Conservation (phyloP, 2,329 filamentous ascomycete genomes). For the Fusarium keratoplasticum region DNA sequence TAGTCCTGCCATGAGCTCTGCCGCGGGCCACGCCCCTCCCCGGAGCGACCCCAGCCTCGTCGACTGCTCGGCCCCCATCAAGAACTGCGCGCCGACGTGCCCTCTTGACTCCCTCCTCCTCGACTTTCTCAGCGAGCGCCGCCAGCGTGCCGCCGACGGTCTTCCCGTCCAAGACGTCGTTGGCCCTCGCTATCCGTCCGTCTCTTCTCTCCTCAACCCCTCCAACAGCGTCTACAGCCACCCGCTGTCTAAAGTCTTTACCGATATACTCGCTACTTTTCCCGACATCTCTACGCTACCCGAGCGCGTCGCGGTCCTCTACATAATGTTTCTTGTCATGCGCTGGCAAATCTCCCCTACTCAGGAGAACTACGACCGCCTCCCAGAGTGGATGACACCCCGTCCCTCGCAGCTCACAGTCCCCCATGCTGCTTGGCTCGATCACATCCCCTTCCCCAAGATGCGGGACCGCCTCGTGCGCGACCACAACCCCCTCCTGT, state of each 20-base stretch:
- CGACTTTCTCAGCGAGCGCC: constrained; percentile 79
- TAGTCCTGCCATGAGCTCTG: constrained; percentile 36
- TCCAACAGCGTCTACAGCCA: constrained; percentile 72
- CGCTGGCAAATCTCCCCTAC: constrained; percentile 87
- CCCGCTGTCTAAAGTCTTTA: constrained; percentile 85
- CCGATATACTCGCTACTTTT: constrained; percentile 86
- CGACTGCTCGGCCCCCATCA: constrained; percentile 55
- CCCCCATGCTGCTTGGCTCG: constrained; percentile 83
- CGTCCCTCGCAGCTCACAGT: constrained; percentile 72
- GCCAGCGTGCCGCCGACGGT: constrained; percentile 74
- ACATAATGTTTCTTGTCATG: constrained; percentile 89
- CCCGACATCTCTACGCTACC: constrained; percentile 82
- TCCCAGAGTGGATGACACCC: constrained; percentile 80
- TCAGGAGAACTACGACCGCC: constrained; percentile 79
- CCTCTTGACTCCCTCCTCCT: constrained; percentile 83
- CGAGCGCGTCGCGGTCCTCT: constrained; percentile 84
- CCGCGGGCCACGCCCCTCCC: constrained; percentile 23
- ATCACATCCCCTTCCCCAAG: constrained; percentile 82
- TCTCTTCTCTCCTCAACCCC: constrained; percentile 82
- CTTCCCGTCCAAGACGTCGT: constrained; percentile 73
- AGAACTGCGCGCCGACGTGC: constrained; percentile 77
- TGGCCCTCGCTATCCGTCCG: constrained; percentile 82
- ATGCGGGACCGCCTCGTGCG: constrained; percentile 77
- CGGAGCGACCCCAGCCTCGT: constrained; percentile 33
- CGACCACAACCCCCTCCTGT: constrained; percentile 60